Percentiles rank a stretch among this genome's conserved stretches.
phyloP scores from a whole-genome alignment of 768 basidiomycete species.

The Serpula lacrymans region DNA sequence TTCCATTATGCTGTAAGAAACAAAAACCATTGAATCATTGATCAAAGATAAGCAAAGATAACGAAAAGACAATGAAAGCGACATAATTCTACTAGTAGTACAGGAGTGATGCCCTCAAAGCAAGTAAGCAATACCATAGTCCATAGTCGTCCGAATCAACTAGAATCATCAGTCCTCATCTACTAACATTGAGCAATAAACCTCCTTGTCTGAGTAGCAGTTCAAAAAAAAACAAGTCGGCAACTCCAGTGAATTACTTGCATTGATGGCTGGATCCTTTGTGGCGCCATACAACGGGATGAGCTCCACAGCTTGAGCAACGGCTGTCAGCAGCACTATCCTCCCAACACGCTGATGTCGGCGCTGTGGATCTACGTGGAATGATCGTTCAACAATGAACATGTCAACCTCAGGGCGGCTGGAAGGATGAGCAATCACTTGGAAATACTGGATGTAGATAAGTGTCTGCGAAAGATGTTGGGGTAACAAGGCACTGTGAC shows the following conservation, averaged over 20 bases:
- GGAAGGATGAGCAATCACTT: background rate
- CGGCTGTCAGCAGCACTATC: slow-evolving; percentile 18
- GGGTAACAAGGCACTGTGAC: background rate
- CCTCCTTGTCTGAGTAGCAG: slow-evolving; percentile 28
- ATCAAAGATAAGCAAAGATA: too few relatives aligned
- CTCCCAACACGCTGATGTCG: slow-evolving; percentile 11
- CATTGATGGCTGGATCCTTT: slow-evolving; percentile 12
- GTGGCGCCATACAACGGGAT: slow-evolving; percentile 20
- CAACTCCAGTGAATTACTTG: background rate
- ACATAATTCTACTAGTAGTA: too few relatives aligned
- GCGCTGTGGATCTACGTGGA: background rate
- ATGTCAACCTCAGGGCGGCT: background rate
- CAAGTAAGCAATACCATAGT: too few relatives aligned
- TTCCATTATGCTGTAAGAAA: too few relatives aligned
- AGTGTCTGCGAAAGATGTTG: background rate
- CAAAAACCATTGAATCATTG: too few relatives aligned
- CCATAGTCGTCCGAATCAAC: too few relatives aligned
- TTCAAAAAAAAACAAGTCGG: slow-evolving; percentile 15
- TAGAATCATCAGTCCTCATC: too few relatives aligned
- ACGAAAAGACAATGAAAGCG: too few relatives aligned
- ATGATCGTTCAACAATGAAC: background rate
- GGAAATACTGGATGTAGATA: background rate
- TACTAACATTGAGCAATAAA: too few relatives aligned
- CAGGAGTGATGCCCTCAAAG: too few relatives aligned
- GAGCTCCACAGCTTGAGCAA: slow-evolving; percentile 19